Evolutionary conservation across 768 basidiomycete species (phyloP).

Genomic region (Boletus fagicola): DNA sequence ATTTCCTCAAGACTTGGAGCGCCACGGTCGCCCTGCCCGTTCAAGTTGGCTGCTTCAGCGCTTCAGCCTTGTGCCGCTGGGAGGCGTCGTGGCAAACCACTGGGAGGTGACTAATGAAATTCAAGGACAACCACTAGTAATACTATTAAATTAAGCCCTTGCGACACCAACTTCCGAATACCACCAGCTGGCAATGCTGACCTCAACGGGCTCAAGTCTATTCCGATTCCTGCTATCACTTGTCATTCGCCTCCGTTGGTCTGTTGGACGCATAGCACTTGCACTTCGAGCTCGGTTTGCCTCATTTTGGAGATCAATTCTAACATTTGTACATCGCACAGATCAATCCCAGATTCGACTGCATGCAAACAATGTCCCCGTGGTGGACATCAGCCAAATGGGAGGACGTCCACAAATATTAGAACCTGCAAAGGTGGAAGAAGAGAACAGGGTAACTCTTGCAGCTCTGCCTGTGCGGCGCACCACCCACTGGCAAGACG

Average conservation of each 20-base stretch:
- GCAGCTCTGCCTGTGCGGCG: neutral
- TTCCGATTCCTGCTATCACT: neutral
- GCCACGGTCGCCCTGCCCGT: too few relatives aligned
- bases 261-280: neutral
- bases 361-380: neutral
- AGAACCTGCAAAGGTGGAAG: neutral
- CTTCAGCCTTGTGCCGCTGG: too few relatives aligned
- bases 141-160: too few relatives aligned
- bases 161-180: too few relatives aligned
- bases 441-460: neutral
- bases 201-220: neutral
- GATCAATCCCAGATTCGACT: neutral
- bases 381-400: neutral
- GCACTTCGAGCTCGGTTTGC: neutral
- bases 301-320: too few relatives aligned
- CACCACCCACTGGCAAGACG: neutral
- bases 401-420: neutral
- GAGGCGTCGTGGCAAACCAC: too few relatives aligned
- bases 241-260: neutral
- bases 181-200: neutral
- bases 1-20: too few relatives aligned
- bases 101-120: too few relatives aligned
- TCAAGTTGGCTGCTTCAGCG: too few relatives aligned
- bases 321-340: too few relatives aligned
- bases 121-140: too few relatives aligned